Conservation (phyloP, 2,329 filamentous ascomycete genomes). For the Colletotrichum eremochloae region DNA sequence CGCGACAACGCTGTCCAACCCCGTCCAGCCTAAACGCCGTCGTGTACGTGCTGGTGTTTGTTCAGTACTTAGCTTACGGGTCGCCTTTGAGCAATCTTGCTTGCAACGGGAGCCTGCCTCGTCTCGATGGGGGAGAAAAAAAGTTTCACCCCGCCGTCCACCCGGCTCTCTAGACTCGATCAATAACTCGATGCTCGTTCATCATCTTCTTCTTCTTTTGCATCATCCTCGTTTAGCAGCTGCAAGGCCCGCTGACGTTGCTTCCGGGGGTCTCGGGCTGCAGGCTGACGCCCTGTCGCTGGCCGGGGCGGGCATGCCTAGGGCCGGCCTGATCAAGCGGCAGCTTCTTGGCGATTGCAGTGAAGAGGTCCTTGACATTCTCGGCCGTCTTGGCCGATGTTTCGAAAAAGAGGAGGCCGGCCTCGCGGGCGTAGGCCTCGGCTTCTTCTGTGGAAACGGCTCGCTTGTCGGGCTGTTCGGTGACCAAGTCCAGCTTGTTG, state of each 20-base stretch:
- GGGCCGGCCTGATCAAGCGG: constrained; percentile 97
- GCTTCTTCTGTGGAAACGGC: constrained; percentile 91
- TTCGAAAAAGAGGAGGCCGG: constrained; percentile 96
- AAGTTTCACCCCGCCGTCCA: constrained; percentile 5
- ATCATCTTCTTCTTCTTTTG: not conserved
- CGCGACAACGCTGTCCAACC: constrained; percentile 37
- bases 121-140: constrained; percentile 1
- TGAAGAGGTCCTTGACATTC: constrained; percentile 96
- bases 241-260: constrained; percentile 67
- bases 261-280: constrained; percentile 70
- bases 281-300: constrained; percentile 71
- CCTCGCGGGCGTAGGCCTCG: constrained; percentile 94
- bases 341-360: constrained; percentile 96
- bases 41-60: constrained; percentile 26
- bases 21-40: constrained; percentile 35
- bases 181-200: constrained; percentile 22
- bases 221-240: constrained; percentile 59
- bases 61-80: constrained; percentile 25
- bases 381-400: constrained; percentile 97
- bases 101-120: constrained; percentile 18
- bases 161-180: constrained; percentile 10
- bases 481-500: constrained; percentile 97
- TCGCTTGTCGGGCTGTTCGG: constrained; percentile 94
- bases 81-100: constrained; percentile 29
- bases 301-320: constrained; percentile 79